Conservation (phyloP, 225 moss, liverwort and hornwort species). For the Pseudoscleropodium purum region DNA sequence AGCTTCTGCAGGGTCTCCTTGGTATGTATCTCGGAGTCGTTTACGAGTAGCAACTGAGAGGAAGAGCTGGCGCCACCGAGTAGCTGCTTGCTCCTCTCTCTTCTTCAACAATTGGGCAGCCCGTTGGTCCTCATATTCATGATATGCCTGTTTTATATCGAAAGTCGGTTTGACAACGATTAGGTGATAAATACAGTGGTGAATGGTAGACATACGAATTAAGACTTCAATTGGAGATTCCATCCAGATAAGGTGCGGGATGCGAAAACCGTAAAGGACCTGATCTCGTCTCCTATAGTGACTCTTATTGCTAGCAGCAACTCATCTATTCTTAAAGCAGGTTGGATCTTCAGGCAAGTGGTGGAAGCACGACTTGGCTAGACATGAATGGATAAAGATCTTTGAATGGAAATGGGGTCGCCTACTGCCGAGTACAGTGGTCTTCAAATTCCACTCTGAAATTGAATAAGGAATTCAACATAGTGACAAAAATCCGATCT, state of each 20-base stretch:
- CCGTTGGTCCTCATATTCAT: conserved; percentile 36
- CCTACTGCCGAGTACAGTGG: neutral
- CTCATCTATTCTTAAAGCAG: neutral
- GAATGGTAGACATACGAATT: neutral
- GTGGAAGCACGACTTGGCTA: neutral
- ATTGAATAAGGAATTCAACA: neutral
- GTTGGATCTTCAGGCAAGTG: neutral
- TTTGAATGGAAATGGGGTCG: neutral
- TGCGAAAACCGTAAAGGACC: neutral
- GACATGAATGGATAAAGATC: neutral
- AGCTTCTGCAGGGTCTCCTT: conserved; percentile 32
- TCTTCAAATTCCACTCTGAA: neutral
- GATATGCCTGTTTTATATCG: conserved; percentile 20
- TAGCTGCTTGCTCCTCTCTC: conserved; percentile 46
- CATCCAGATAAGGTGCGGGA: neutral
- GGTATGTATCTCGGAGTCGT: conserved; percentile 45
- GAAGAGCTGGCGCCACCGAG: conserved; percentile 53
- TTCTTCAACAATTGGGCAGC: conserved; percentile 34
- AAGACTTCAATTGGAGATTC: neutral
- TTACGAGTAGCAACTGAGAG: conserved; percentile 49
- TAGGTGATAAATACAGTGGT: neutral
- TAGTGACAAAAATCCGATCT: neutral
- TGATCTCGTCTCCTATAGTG: neutral
- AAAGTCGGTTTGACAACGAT: neutral
- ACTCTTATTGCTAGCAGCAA: neutral